phyloP scores from a whole-genome alignment of 352 stramenopile species.

The Phytophthora melonis region DNA sequence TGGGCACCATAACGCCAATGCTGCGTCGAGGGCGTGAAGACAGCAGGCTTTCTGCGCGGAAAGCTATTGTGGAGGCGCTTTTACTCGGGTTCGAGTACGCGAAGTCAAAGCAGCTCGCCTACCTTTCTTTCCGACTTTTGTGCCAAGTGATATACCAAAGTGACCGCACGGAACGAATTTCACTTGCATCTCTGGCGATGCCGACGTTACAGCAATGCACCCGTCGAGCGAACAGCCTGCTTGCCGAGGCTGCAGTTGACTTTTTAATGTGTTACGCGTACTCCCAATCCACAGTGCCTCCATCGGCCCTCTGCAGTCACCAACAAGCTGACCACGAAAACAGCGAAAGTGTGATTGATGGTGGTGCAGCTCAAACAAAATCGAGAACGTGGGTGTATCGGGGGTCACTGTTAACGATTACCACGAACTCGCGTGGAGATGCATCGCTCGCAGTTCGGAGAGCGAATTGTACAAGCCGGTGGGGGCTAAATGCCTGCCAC shows the following conservation, averaged over 20 bases:
- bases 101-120: conserved; percentile 65
- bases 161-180: conserved; percentile 44
- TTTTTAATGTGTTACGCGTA: conserved; percentile 84
- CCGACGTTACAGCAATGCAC: conserved; percentile 61
- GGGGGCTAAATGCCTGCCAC: conserved; percentile 44
- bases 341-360: conserved; percentile 11
- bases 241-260: conserved; percentile 77
- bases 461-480: conserved; percentile 62
- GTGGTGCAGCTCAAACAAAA: conserved; percentile 14
- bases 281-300: conserved; percentile 52
- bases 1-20: conserved; percentile 57
- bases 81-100: conserved; percentile 67
- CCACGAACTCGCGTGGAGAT: conserved; percentile 31
- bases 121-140: conserved; percentile 74
- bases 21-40: conserved; percentile 23
- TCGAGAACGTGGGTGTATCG: conserved; percentile 64
- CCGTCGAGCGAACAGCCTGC: conserved; percentile 46
- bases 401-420: conserved; percentile 64
- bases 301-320: conserved; percentile 46
- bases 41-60: conserved; percentile 32
- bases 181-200: conserved; percentile 58
- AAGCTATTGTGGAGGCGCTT: conserved; percentile 55
- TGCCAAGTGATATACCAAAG: conserved; percentile 70
- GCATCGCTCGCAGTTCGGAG: conserved; percentile 60
- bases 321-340: conserved; percentile 9